A percentile compares a stretch with the other conserved stretches of the same genome.
phyloP scores from a whole-genome alignment of 2,329 filamentous ascomycete species.

The Fusarium sp. region DNA sequence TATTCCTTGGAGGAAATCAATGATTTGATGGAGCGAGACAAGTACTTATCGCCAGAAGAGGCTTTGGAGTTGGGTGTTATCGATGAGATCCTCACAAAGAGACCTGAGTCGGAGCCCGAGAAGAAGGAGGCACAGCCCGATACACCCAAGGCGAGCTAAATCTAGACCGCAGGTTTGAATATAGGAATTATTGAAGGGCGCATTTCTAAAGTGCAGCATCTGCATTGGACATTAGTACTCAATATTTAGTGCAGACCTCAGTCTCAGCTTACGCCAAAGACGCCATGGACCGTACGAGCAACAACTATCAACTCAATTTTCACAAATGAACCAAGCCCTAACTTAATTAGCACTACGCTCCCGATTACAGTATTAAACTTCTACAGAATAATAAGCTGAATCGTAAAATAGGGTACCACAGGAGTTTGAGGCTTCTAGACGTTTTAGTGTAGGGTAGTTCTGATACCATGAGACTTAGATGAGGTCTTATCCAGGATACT shows the following conservation, averaged over 20 bases:
- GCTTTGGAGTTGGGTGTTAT: constrained; percentile 91
- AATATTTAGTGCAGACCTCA: too few relatives aligned
- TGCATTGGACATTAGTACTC: background rate
- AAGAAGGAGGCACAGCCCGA: constrained; percentile 41
- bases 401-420: too few relatives aligned
- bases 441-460: background rate
- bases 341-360: too few relatives aligned
- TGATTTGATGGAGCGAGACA: constrained; percentile 96
- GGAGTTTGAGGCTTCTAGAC: background rate
- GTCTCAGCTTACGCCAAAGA: too few relatives aligned
- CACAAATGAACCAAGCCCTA: too few relatives aligned
- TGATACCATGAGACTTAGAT: too few relatives aligned
- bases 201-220: background rate
- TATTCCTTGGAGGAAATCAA: constrained; percentile 87
- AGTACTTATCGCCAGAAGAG: constrained; percentile 90
- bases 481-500: too few relatives aligned
- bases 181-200: background rate
- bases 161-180: background rate
- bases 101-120: constrained; percentile 60
- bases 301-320: too few relatives aligned
- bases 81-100: constrained; percentile 84
- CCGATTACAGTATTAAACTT: too few relatives aligned
- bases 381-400: too few relatives aligned
- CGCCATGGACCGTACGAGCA: too few relatives aligned
- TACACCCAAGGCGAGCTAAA: constrained; percentile 28